A percentile compares a stretch with the other conserved stretches of the same genome.
Conservation (phyloP, 768 basidiomycete species). For the Leccinum pellstonianum region DNA sequence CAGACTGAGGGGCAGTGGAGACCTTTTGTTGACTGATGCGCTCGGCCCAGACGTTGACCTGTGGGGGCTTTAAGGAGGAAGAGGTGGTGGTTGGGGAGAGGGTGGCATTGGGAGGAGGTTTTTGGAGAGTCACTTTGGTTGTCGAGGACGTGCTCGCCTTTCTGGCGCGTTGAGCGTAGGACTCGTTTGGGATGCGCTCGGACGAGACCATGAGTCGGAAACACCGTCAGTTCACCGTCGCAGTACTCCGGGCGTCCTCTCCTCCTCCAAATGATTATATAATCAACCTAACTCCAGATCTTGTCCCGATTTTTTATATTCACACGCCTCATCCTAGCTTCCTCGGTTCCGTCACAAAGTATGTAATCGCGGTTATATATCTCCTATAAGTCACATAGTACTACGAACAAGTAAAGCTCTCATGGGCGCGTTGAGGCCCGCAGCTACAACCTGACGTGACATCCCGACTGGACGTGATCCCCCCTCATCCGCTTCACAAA, state of each 20-base stretch:
- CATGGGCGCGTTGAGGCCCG: conserved; percentile 40
- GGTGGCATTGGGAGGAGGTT: background rate
- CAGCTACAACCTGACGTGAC: conserved; percentile 12
- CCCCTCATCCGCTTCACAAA: conserved; percentile 32
- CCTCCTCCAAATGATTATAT: conserved; percentile 12
- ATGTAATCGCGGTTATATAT: background rate
- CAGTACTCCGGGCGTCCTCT: conserved; percentile 18
- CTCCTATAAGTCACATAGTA: background rate
- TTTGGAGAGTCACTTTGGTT: background rate
- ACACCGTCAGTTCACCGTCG: conserved; percentile 24
- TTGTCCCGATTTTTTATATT: conserved; percentile 14
- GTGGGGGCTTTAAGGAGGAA: conserved; percentile 20
- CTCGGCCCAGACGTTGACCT: conserved; percentile 42
- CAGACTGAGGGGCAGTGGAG: conserved; percentile 19
- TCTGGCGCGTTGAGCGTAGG: conserved; percentile 58
- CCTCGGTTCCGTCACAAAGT: background rate
- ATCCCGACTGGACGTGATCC: conserved; percentile 18
- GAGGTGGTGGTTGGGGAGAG: background rate
- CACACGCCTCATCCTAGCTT: conserved; percentile 5
- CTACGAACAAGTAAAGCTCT: background rate
- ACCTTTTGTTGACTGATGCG: conserved; percentile 42
- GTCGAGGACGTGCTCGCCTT: conserved; percentile 33
- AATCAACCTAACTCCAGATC: conserved; percentile 18
- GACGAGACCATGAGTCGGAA: conserved; percentile 32
- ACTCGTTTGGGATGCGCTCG: conserved; percentile 43